phyloP scores from a whole-genome alignment of 2,329 filamentous ascomycete genomes.

The Beauveria rudraprayagi region DNA sequence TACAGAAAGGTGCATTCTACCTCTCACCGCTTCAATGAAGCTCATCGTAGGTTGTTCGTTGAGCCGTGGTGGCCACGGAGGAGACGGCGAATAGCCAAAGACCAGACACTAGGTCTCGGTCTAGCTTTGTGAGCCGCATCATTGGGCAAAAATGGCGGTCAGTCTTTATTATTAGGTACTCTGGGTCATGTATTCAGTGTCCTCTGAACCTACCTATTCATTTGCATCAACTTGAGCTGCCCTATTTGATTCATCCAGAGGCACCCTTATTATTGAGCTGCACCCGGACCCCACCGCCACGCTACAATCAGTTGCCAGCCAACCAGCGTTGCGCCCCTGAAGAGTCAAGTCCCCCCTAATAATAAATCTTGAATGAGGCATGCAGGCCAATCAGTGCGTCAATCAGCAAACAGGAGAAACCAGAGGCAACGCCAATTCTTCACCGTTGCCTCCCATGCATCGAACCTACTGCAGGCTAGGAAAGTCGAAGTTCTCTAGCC shows the following conservation, averaged over 20 bases:
- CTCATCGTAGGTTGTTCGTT: neutral
- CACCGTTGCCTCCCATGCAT: neutral
- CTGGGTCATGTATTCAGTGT: too few species aligned
- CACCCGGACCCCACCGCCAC: neutral
- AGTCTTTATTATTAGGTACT: neutral
- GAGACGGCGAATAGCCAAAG: neutral
- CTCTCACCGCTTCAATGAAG: slow-evolving; percentile 19
- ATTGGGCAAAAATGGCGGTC: too few species aligned
- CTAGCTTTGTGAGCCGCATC: too few species aligned
- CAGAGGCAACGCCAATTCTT: neutral
- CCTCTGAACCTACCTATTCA: too few species aligned
- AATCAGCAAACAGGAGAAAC: neutral
- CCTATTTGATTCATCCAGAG: too few species aligned
- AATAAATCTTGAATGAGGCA: neutral
- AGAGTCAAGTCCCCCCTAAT: neutral
- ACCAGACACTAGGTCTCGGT: neutral
- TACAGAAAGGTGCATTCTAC: slow-evolving; percentile 10
- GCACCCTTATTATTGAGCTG: too few species aligned
- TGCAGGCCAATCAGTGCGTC: neutral
- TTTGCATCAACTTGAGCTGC: too few species aligned
- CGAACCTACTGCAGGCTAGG: too few species aligned
- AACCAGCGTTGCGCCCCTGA: too few species aligned
- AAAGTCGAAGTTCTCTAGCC: too few species aligned
- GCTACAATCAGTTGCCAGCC: too few species aligned
- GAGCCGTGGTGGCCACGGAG: neutral